Evolutionary conservation across 805 yeast genomes (phyloP), one percentile per base, ranked within the genome.

Genomic region (Ogataea allantospora): DNA sequence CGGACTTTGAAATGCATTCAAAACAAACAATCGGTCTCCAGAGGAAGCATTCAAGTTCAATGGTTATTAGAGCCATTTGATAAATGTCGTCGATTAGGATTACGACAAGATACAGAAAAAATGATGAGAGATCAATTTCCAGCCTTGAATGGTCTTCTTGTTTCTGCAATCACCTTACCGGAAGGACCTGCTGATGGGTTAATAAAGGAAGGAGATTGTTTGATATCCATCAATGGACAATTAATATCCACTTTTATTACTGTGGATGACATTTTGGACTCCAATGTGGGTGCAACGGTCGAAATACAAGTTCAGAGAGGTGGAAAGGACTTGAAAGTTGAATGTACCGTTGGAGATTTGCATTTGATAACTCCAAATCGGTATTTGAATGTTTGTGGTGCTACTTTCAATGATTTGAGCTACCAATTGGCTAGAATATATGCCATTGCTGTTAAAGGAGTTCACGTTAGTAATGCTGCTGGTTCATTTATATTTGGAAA

Each of bases 31-130:
- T 78, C 81, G 1, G 78, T 89, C 27, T 78, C 95, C 0, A 75
- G 97, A 65, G 97, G 97, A 45, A 88, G 95, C 2, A 85, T 89
- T 39, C 96, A 89, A 63, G 87, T 82, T 2, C 95, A 86, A 52
- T 89, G 96, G 95, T 62, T 75, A 31, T 66, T 88, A 48, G 83
- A 80, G 53, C 96, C 97, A 1, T 89, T 75, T 54, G 96, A 89
- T 53, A 95, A 86, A 60, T 89, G 97, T 66, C 75, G 85, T 53
- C 74, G 97, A 52, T 69, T 89, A 40, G 97, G 97, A 0, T 70
- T 89, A 33, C 77, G 88, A 2, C 65, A 76, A 2, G 91, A 78
- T 28, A 81, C 83, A 7, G 96, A 88, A 55, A 70, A 75, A 23
- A 61, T 58, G 38, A 84, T 89, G 27, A 77, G 97, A 54, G 63